Base-by-base conservation (phyloP, 164 flowering plant genomes). In the Taxillus chinensis region DNA sequence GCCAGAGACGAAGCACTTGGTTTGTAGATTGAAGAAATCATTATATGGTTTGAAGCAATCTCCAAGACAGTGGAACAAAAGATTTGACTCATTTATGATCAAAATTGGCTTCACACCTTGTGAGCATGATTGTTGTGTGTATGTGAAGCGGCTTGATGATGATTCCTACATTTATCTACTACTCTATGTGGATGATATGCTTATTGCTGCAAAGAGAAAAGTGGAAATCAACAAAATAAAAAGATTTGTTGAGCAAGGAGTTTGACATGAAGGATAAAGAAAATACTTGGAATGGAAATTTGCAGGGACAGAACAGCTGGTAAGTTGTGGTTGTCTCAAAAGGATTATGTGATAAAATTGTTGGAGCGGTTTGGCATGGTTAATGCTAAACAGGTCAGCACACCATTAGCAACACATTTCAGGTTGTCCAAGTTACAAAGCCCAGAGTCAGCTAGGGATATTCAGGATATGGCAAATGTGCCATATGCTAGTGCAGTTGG, bases 181-280 rank as follows among this genome's bases (percentile, higher is more conserved):
- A 5, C 12, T 52, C 5, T 52, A 52, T 52, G 12, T 52, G 4
- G 55, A 52, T 52, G 55, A 11, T 17, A 52, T 52, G 55, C 27
- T 52, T 14, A 52, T 52, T 5, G 55, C 55, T 14, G 55, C 55
- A 5, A 5, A 11, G 7, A 52, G 12, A 4, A 52, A 52, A 13
- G 5, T 13, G 4, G 7, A 52, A 14, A 52, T 52, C 12, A 5
- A 14, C 27, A 14, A 52, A 4, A 5, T 52, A 17, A 52, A 52
- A 17, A 5, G 5, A n/a, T 52, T 11, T 5, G 12, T 11, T 52
- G 7, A 52, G 55, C 12, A 52, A 17, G 15, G 55, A 52, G 27
- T 52, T 52, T 52, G 55, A 52, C 7, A 52, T 52, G 55, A 52
- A 52, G 12, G 55, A 52, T 52, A 14, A 52, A 52, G 55, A 52